A percentile compares a stretch with the other conserved stretches of the same genome.
Evolutionary conservation across 805 yeast genomes (phyloP).

Genomic region (Komagataella kurtzmanii): DNA sequence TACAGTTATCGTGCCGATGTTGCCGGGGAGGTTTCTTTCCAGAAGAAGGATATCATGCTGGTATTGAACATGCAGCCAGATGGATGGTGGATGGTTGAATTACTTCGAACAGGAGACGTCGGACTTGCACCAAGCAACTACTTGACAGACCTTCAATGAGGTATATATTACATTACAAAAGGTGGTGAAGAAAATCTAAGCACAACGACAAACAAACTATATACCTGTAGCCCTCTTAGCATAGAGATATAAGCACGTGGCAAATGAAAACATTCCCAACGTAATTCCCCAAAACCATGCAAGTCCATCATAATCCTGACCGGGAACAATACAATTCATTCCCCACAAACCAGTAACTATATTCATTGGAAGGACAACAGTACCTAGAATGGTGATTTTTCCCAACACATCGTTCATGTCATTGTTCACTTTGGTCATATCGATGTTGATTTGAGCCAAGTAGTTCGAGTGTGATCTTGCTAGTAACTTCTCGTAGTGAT

Average conservation of each 20-base stretch:
- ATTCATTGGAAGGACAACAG: constrained; percentile 89
- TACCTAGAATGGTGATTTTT: constrained; percentile 85
- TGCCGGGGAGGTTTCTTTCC: constrained; percentile 46
- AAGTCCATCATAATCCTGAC: constrained; percentile 55
- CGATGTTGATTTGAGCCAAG: constrained; percentile 91
- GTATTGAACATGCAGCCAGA: constrained; percentile 49
- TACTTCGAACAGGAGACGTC: constrained; percentile 24
- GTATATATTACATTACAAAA: background rate
- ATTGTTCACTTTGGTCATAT: constrained; percentile 93
- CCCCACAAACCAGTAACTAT: constrained; percentile 98
- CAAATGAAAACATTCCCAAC: constrained; percentile 30
- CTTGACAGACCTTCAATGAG: constrained; percentile 16
- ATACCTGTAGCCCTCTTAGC: constrained; percentile 27
- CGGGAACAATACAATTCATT: constrained; percentile 95
- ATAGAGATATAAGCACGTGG: constrained; percentile 31
- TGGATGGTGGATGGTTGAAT: constrained; percentile 69
- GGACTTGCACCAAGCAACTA: constrained; percentile 61
- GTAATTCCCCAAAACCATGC: constrained; percentile 52
- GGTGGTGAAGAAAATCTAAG: constrained; percentile 3
- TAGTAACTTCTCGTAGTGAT: constrained; percentile 86
- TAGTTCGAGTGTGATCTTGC: constrained; percentile 95
- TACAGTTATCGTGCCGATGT: constrained; percentile 47
- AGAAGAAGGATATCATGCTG: constrained; percentile 40
- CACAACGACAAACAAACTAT: background rate
- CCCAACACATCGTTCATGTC: constrained; percentile 96